A percentile compares a stretch with the other conserved stretches of the same genome.
phyloP scores from a whole-genome alignment of 139 green algal genomes.

The Chlamydomonas incerta region DNA sequence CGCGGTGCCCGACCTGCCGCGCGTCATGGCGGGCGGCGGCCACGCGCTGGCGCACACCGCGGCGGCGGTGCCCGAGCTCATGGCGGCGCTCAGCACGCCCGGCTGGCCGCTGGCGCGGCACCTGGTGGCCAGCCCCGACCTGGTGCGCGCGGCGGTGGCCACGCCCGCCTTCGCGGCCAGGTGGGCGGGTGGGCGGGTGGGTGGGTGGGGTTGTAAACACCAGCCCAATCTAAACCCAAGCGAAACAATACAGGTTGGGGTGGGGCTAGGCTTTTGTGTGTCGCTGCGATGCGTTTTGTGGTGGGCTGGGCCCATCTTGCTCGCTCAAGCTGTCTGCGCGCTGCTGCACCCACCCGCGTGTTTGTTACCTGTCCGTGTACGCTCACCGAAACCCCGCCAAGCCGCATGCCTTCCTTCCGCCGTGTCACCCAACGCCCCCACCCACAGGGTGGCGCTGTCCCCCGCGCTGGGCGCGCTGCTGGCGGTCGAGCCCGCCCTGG shows the following conservation, averaged over 20 bases:
- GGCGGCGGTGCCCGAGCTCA: constrained; percentile 11
- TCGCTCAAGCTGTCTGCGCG: too few species aligned
- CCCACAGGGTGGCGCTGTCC: not conserved
- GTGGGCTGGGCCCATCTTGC: too few species aligned
- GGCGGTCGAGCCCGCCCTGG: not conserved
- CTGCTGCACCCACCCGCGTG: too few species aligned
- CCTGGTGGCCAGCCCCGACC: not conserved
- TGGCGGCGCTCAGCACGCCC: not conserved
- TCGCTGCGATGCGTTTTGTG: too few species aligned
- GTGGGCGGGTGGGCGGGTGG: not conserved
- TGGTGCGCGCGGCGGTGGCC: not conserved
- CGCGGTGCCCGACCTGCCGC: not conserved
- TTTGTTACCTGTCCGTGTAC: too few species aligned
- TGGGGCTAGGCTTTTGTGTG: too few species aligned
- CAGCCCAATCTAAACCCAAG: too few species aligned
- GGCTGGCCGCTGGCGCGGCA: not conserved
- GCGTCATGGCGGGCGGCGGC: not conserved
- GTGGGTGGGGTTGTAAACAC: not conserved
- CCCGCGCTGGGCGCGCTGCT: not conserved
- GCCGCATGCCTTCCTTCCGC: too few species aligned
- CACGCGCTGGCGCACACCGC: not conserved
- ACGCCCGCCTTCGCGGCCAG: not conserved
- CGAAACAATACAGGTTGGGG: too few species aligned
- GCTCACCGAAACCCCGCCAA: too few species aligned
- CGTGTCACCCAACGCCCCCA: not conserved